phyloP scores from a whole-genome alignment of 2,329 filamentous ascomycete genomes.

The Cladosporium austrohemisphaericum region DNA sequence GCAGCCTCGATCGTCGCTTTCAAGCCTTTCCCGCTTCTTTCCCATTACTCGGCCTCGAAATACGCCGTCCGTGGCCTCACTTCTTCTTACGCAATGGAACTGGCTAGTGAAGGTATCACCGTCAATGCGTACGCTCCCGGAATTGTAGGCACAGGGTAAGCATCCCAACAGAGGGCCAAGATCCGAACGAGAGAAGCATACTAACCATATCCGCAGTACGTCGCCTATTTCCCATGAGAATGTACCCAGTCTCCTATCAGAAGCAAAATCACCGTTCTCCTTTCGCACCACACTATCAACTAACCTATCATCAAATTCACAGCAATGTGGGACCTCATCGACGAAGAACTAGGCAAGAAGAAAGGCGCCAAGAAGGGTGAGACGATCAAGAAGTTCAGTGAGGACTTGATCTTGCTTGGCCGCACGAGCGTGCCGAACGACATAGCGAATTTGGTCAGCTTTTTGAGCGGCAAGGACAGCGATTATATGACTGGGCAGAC shows the following conservation, averaged over 20 bases:
- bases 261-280: too few relatives aligned
- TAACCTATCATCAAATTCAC: conserved; percentile 53
- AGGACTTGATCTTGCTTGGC: conserved; percentile 54
- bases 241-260: too few relatives aligned
- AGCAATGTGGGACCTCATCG: conserved; percentile 66
- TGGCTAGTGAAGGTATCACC: conserved; percentile 61
- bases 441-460: conserved; percentile 60
- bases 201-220: too few relatives aligned
- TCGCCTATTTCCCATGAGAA: too few relatives aligned
- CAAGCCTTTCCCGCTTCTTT: conserved; percentile 56
- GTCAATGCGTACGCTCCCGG: conserved; percentile 66
- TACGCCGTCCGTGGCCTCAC: conserved; percentile 65
- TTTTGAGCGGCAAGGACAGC: conserved; percentile 55
- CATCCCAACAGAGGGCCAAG: conserved; percentile 39
- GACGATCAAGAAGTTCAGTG: conserved; percentile 51
- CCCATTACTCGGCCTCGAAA: conserved; percentile 63
- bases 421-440: conserved; percentile 60
- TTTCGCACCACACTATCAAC: too few relatives aligned
- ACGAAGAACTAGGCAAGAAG: conserved; percentile 55
- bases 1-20: conserved; percentile 53
- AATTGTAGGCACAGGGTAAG: conserved; percentile 62
- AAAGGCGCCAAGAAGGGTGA: conserved; percentile 45
- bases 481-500: conserved; percentile 66
- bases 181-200: too few relatives aligned
- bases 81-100: conserved; percentile 63